phyloP scores from a whole-genome alignment of 192 early-diverging fungal genomes.

The Backusella parvicylindrica region DNA sequence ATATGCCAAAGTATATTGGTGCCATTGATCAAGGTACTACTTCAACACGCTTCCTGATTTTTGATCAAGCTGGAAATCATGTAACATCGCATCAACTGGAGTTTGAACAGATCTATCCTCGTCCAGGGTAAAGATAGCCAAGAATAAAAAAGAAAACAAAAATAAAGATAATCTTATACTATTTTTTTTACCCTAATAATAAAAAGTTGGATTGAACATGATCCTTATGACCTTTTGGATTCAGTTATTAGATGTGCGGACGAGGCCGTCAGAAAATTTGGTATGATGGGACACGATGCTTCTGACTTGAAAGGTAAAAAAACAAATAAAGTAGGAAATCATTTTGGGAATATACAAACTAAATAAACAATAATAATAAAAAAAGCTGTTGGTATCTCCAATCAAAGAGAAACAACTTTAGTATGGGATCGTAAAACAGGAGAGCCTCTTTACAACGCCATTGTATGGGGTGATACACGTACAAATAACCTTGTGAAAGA shows the following conservation, averaged over 20 bases:
- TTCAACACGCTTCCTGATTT: slow-evolving; percentile 88
- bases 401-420: slow-evolving; percentile 92
- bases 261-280: slow-evolving; percentile 64
- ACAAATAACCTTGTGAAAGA: slow-evolving; percentile 71
- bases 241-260: slow-evolving; percentile 74
- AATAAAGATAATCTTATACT: neutral
- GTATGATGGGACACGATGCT: slow-evolving; percentile 53
- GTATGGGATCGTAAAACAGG: slow-evolving; percentile 87
- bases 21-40: slow-evolving; percentile 95
- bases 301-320: slow-evolving; percentile 38
- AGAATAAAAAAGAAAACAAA: neutral
- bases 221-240: slow-evolving; percentile 73
- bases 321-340: too few relatives aligned
- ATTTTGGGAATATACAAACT: too few relatives aligned
- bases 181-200: neutral
- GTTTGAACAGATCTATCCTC: slow-evolving; percentile 74
- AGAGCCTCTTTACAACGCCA: slow-evolving; percentile 78
- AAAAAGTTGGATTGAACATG: slow-evolving; percentile 86
- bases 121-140: slow-evolving; percentile 63
- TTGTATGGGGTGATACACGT: slow-evolving; percentile 91
- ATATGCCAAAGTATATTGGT: slow-evolving; percentile 54
- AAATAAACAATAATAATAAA: neutral
- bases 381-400: slow-evolving; percentile 84
- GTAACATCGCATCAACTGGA: slow-evolving; percentile 76
- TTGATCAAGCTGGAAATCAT: slow-evolving; percentile 70